Evolutionary conservation across 2,329 filamentous ascomycete species (phyloP), one percentile per base, ranked within the genome.

Genomic region (Chaetomiaceae sp.): DNA sequence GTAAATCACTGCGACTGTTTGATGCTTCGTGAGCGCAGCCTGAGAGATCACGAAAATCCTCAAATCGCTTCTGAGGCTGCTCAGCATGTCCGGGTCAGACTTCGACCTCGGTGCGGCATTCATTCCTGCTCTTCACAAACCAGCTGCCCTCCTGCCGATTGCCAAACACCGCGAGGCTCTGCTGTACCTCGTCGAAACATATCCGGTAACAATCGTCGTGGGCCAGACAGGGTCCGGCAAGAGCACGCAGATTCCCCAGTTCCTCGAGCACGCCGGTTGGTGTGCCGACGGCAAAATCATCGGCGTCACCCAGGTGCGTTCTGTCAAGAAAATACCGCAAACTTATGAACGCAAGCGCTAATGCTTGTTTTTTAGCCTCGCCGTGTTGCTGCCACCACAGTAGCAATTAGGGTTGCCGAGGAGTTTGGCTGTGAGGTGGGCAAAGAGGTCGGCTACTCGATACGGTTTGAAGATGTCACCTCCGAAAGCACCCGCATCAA

Each of bases 191-290:
- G 81, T 96, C 54, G 92, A 97, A 68, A 91, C 83, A 7, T 83
- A 83, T 59, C 86, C 88, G 0, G 86, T 97, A 53, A 92, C 89
- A 0, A 89, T 97, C 47, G 83, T 97, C 12, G 84, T 97, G 51
- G 94, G 92, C 8, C 91, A 96, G 67, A 97, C 94, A 1, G 94
- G 94, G 4, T 95, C 89, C 22, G 91, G 92, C 38, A 97, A 97
- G 72, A 96, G 91, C 1, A 97, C 94, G 0, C 94, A 97, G 67
- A 86, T 97, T 39, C 94, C 94, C 1, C 92, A 96, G 63, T 97
- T 88, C 64, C 79, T 97, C 12, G 85, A 95, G 54, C 79, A 88
- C 63, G 89, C 87, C 64, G 92, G 92, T 70, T 97, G 92, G 91
- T 92, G 89, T 66, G 77, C 79, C 25, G 81, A 91, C 66, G 90